Percentiles rank a stretch among this genome's conserved stretches.
These are phyloP conservation scores for Pichia sp. DNA, from an alignment of 1,139 yeast species.

Conservation along the genomic window DNA sequence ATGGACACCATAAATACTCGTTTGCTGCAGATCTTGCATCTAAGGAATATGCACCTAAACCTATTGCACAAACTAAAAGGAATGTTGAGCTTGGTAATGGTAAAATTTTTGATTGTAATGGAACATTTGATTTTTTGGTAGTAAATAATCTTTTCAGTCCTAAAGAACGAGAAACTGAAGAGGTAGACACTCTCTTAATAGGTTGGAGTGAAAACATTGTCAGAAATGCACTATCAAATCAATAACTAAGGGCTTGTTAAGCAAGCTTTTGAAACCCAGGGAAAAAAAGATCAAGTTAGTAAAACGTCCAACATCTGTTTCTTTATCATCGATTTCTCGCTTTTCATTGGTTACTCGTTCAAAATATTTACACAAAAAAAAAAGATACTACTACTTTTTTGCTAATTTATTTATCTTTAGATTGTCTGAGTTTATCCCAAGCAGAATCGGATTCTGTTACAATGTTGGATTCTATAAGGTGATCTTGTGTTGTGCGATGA, in stretches of 20 bases:
- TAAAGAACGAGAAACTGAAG: not conserved
- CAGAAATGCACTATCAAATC: not conserved
- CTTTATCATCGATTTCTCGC: too few relatives aligned
- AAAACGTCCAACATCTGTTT: too few relatives aligned
- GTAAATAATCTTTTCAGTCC: conserved; percentile 2
- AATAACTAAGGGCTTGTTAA: too few relatives aligned
- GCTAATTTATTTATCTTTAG: too few relatives aligned
- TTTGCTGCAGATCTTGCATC: conserved; percentile 83
- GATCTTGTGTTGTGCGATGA: not conserved
- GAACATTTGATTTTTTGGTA: not conserved
- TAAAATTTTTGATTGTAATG: conserved; percentile 14
- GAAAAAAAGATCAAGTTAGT: too few relatives aligned
- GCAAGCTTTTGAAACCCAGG: too few relatives aligned
- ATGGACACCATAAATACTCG: conserved; percentile 74
- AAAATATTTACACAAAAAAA: too few relatives aligned
- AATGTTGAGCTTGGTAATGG: conserved; percentile 21
- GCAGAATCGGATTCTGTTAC: not conserved
- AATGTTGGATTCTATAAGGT: not conserved
- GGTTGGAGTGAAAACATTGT: not conserved
- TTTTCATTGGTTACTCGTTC: too few relatives aligned
- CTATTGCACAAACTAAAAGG: conserved; percentile 24
- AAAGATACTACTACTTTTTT: not conserved
- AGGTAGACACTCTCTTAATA: not conserved
- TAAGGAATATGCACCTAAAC: conserved; percentile 31
- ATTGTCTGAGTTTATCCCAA: conserved; percentile 5